These are phyloP conservation scores for Coemansia sp. DNA, from an alignment of 192 early-diverging fungal species.

Conservation along the genomic window DNA sequence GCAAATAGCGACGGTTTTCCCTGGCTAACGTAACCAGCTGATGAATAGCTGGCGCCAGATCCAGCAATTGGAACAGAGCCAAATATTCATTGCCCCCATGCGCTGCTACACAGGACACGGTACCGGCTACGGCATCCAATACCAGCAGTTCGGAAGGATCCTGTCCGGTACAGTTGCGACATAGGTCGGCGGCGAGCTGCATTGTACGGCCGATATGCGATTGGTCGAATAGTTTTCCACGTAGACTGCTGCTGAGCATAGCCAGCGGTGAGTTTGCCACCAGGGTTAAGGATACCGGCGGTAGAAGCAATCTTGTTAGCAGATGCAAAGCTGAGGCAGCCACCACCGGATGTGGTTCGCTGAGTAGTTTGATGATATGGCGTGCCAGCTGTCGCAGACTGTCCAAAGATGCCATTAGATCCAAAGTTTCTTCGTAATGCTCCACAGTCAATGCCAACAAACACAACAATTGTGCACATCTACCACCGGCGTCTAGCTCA, in stretches of 20 bases:
- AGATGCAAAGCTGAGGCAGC: slow-evolving; percentile 40
- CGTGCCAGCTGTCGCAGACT: slow-evolving; percentile 22
- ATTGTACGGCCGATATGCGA: slow-evolving; percentile 36
- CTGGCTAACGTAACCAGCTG: slow-evolving; percentile 24
- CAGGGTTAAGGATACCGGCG: background rate
- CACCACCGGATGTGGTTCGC: slow-evolving; percentile 21
- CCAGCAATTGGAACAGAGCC: slow-evolving; percentile 10
- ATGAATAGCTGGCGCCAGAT: slow-evolving; percentile 17
- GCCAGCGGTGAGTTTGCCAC: slow-evolving; percentile 7
- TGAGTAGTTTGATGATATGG: slow-evolving; percentile 37
- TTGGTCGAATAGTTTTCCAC: slow-evolving; percentile 44
- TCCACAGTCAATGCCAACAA: slow-evolving; percentile 14
- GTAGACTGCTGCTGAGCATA: slow-evolving; percentile 17
- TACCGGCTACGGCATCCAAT: slow-evolving; percentile 20
- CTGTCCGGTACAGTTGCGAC: slow-evolving; percentile 32
- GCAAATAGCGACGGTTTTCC: slow-evolving; percentile 31
- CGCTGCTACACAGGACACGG: slow-evolving; percentile 11
- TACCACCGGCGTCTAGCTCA: background rate
- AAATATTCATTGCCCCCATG: background rate
- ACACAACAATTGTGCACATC: slow-evolving; percentile 18
- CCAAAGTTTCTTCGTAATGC: slow-evolving; percentile 7
- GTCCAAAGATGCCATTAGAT: background rate
- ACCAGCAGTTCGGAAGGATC: slow-evolving; percentile 16
- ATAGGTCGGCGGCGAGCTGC: slow-evolving; percentile 31
- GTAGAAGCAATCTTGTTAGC: slow-evolving; percentile 32